Percentiles rank a stretch among this genome's conserved stretches.
Conservation (phyloP, 2,329 filamentous ascomycete genomes). For the Emericellopsis atlantica region DNA sequence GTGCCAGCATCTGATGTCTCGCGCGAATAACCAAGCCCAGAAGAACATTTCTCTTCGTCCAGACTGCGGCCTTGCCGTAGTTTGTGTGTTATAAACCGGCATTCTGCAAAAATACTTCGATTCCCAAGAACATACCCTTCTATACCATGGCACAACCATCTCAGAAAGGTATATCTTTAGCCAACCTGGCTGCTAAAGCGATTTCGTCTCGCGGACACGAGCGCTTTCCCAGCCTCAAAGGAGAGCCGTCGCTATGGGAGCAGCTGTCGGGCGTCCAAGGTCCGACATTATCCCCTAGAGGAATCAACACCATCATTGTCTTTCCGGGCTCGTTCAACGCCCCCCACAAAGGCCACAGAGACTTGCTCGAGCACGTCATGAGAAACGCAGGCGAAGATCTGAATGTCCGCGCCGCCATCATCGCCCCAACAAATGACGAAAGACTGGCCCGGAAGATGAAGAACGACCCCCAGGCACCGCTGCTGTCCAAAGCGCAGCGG, state of each 20-base stretch:
- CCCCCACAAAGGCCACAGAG: conserved; percentile 19
- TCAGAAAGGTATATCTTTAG: too few species aligned
- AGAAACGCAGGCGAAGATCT: conserved; percentile 13
- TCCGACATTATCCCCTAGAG: not conserved
- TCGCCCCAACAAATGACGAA: conserved; percentile 12
- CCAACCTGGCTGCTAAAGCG: too few species aligned
- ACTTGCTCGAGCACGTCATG: conserved; percentile 16
- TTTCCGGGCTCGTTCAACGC: conserved; percentile 25
- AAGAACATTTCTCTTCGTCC: too few species aligned
- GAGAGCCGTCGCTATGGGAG: too few species aligned
- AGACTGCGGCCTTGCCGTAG: too few species aligned
- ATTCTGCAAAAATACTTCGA: too few species aligned
- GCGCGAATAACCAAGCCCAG: too few species aligned
- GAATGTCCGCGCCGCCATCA: conserved; percentile 16
- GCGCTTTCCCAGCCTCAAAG: not conserved
- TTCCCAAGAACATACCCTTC: too few species aligned
- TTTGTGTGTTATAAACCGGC: too few species aligned
- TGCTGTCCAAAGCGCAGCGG: not conserved
- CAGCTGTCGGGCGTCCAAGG: not conserved
- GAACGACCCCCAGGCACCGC: not conserved
- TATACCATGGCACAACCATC: too few species aligned
- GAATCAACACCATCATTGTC: conserved; percentile 16
- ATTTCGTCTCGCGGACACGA: not conserved
- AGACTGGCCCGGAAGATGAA: conserved; percentile 9
- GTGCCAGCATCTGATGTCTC: too few species aligned